Evolutionary conservation across 139 green algal genomes (phyloP).

Genomic region (Yamagishiella unicocca): DNA sequence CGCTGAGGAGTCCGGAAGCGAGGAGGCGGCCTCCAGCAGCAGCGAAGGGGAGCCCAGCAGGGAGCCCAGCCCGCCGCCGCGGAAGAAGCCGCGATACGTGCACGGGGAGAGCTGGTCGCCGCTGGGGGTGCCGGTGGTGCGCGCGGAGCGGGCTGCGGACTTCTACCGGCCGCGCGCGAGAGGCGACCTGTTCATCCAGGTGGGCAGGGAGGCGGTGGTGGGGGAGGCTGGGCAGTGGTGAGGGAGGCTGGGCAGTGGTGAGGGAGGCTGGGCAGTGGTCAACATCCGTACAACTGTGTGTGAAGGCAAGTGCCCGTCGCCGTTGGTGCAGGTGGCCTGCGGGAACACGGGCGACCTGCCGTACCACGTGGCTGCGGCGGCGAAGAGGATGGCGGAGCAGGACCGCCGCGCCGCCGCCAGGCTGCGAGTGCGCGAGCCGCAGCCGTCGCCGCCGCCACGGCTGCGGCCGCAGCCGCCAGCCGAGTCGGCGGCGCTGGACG

Average conservation of each 20-base stretch:
- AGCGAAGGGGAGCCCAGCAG: no score
- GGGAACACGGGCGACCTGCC: constrained; percentile 23
- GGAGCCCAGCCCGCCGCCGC: not conserved
- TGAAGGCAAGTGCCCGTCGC: not conserved
- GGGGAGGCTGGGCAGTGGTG: no score
- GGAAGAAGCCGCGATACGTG: constrained; percentile 1
- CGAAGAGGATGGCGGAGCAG: constrained; percentile 5
- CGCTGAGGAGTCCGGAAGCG: no score
- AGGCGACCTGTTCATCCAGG: not conserved
- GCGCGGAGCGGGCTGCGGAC: not conserved
- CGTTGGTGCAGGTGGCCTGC: constrained; percentile 5
- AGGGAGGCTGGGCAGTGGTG: no score
- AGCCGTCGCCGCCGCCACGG: not conserved
- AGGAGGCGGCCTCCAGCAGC: no score
- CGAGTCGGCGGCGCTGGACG: not conserved
- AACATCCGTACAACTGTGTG: not conserved
- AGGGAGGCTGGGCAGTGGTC: no score
- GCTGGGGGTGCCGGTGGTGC: not conserved
- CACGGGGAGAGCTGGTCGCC: constrained; percentile 30
- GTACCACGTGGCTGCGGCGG: not conserved
- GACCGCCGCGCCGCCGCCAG: not conserved
- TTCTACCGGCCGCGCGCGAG: not conserved
- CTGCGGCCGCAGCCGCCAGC: no score
- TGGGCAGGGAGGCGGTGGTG: no score
- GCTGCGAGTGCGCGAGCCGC: constrained; percentile 8